Percentiles rank a stretch among this genome's conserved stretches.
Evolutionary conservation across 306 rosid species (phyloP).

Genomic region (Casuarina cunninghamiana): DNA sequence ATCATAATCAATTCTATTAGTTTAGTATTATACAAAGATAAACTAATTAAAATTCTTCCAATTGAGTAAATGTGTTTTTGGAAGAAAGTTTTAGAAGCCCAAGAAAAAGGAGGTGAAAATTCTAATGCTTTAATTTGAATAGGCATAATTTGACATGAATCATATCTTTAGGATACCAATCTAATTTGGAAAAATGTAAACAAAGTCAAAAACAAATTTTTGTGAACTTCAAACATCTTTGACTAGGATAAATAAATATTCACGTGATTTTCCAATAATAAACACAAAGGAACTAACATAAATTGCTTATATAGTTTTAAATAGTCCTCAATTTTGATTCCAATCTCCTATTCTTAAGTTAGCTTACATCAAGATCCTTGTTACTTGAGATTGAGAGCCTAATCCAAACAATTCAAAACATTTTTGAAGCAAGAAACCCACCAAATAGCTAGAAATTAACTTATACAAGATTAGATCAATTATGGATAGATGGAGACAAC

Average conservation of each 20-base stretch:
- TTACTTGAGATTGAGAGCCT: neutral
- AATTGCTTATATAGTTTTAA: neutral
- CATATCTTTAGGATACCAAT: too few relatives aligned
- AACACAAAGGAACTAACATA: neutral
- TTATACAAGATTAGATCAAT: neutral
- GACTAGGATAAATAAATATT: neutral
- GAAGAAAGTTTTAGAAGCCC: too few relatives aligned
- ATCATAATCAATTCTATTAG: too few relatives aligned
- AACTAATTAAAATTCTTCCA: too few relatives aligned
- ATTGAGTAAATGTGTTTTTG: too few relatives aligned
- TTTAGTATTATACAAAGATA: too few relatives aligned
- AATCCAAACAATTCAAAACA: conserved; percentile 10
- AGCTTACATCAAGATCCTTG: neutral
- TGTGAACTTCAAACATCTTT: too few relatives aligned
- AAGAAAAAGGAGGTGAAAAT: too few relatives aligned
- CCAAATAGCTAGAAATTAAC: neutral
- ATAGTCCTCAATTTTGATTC: neutral
- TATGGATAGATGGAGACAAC: neutral
- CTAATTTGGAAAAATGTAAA: too few relatives aligned
- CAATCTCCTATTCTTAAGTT: neutral
- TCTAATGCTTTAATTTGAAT: too few relatives aligned
- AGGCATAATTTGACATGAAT: too few relatives aligned
- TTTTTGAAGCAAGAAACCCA: neutral
- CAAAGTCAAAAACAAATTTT: too few relatives aligned
- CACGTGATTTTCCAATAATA: neutral